A percentile compares a stretch with the other conserved stretches of the same genome.
These are phyloP conservation scores for Psilocybe cyanescens DNA, from an alignment of 768 basidiomycete species.

Conservation along the genomic window DNA sequence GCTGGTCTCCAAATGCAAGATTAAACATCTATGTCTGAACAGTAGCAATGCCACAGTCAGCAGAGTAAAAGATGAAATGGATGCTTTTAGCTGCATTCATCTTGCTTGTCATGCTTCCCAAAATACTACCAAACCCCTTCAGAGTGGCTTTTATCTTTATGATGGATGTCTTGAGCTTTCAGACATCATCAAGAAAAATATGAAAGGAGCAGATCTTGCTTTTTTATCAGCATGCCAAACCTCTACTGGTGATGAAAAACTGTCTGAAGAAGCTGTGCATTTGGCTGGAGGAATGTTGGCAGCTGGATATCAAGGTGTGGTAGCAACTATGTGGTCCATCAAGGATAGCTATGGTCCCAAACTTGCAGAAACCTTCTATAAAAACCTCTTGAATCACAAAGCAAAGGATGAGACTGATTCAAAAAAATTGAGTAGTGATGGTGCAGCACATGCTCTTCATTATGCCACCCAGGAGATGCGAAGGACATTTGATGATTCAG, in stretches of 20 bases:
- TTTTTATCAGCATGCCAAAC: conserved; percentile 14
- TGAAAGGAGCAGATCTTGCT: conserved; percentile 6
- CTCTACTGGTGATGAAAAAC: neutral
- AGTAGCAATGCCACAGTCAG: neutral
- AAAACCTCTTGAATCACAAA: too few relatives aligned
- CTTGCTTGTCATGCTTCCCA: conserved; percentile 13
- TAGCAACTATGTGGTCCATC: conserved; percentile 21
- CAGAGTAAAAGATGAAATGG: neutral
- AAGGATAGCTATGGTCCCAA: conserved; percentile 9
- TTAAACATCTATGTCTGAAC: neutral
- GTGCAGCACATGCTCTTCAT: too few relatives aligned
- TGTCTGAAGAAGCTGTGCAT: conserved; percentile 15
- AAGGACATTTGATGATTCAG: neutral
- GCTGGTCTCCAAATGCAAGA: neutral
- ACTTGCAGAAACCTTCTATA: neutral
- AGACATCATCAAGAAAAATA: neutral
- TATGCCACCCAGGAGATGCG: neutral
- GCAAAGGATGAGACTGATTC: too few relatives aligned
- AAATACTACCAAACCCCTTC: conserved; percentile 2
- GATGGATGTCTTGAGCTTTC: conserved; percentile 4
- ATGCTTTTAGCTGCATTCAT: conserved; percentile 2
- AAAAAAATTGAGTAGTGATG: too few relatives aligned
- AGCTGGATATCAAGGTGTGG: conserved; percentile 15
- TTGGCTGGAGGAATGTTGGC: conserved; percentile 17
- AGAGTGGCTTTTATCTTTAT: conserved; percentile 5